A percentile compares a stretch with the other conserved stretches of the same genome.
Conservation (phyloP, 306 rosid genomes). For the Cucurbita maxima region DNA sequence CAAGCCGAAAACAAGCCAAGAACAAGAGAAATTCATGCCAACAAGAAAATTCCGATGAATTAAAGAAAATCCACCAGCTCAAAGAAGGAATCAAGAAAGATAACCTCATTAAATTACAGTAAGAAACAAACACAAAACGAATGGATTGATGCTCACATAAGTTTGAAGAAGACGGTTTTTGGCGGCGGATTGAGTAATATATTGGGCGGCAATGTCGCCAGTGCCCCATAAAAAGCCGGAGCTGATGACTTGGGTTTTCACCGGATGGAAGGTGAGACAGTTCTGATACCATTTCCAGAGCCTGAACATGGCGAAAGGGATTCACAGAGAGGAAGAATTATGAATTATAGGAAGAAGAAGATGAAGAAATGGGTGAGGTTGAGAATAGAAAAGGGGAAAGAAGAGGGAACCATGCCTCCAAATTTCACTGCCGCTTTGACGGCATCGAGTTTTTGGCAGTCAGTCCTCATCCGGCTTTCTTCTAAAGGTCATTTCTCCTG, state of each 20-base stretch:
- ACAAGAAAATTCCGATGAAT: neutral
- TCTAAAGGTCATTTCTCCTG: neutral
- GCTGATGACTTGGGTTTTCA: constrained; percentile 61
- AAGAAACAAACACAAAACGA: neutral
- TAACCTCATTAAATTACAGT: neutral
- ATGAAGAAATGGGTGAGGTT: neutral
- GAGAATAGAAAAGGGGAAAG: neutral
- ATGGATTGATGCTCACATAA: constrained; percentile 19
- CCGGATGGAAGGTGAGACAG: constrained; percentile 50
- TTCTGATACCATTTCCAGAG: constrained; percentile 74
- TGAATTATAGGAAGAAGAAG: neutral
- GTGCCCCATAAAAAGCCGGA: constrained; percentile 61
- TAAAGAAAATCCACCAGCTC: neutral
- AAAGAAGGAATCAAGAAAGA: neutral
- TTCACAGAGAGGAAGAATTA: neutral
- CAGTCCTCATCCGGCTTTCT: neutral
- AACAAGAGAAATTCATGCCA: neutral
- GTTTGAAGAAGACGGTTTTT: constrained; percentile 27
- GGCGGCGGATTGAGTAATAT: constrained; percentile 42
- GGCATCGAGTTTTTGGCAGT: neutral
- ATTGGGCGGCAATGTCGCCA: constrained; percentile 69
- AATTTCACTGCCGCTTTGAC: neutral
- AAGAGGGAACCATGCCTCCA: neutral
- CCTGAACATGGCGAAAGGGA: constrained; percentile 16
- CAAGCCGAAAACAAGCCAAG: neutral